Evolutionary conservation across 2,329 filamentous ascomycete species (phyloP).

Genomic region (Pestalotiopsis sp.): DNA sequence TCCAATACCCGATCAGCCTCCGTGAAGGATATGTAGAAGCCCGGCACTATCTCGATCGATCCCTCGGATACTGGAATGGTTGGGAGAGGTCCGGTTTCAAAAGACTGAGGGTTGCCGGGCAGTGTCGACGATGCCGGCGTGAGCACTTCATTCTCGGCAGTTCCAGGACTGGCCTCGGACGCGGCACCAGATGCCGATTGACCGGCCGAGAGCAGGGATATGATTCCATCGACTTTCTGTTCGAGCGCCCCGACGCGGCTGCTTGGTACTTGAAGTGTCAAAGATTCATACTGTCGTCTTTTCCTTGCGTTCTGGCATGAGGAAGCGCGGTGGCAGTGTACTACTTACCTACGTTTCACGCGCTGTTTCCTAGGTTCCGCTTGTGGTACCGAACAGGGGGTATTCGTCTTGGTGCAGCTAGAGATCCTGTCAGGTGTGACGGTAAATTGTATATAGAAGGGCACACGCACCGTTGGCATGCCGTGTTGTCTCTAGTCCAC

Average conservation of each 20-base stretch:
- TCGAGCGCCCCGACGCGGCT: constrained; percentile 1
- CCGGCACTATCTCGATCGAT: not conserved
- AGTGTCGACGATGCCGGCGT: not conserved
- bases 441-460: not conserved
- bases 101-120: not conserved
- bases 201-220: not conserved
- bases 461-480: not conserved
- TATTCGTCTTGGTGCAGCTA: not conserved
- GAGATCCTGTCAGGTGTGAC: not conserved
- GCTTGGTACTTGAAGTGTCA: not conserved
- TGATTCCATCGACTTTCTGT: not conserved
- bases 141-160: not conserved
- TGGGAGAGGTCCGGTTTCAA: no score
- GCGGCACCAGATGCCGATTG: not conserved
- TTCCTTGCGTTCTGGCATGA: not conserved
- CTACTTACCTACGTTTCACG: not conserved
- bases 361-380: not conserved
- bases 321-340: not conserved
- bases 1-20: not conserved
- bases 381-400: not conserved
- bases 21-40: not conserved
- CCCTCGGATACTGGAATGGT: not conserved
- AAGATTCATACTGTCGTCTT: not conserved
- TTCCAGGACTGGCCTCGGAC: not conserved
- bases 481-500: not conserved